These are phyloP conservation scores for Mitragyna speciosa DNA, from an alignment of 257 asterid species.

Conservation along the genomic window DNA sequence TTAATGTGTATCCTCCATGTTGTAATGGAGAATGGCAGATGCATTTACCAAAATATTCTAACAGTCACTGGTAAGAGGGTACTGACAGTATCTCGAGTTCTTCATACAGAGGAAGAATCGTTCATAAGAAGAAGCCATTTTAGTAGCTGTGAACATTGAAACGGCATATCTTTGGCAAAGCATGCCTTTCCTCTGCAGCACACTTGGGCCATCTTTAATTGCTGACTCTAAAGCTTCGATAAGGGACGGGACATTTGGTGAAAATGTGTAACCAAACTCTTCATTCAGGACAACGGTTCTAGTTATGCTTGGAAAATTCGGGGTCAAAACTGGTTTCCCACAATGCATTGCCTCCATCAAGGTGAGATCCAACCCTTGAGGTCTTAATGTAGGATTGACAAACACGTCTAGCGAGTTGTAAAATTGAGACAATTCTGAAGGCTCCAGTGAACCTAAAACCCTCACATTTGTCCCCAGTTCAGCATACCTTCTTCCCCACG, in stretches of 20 bases:
- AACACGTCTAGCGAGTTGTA: constrained; percentile 26
- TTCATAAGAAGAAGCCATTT: constrained; percentile 27
- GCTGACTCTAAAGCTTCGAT: constrained; percentile 20
- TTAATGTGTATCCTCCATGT: too few species aligned
- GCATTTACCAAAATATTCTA: neutral
- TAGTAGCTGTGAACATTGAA: constrained; percentile 21
- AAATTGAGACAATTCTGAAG: constrained; percentile 21
- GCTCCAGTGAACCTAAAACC: constrained; percentile 23
- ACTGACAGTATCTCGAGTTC: neutral
- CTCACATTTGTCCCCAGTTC: constrained; percentile 19
- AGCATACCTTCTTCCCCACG: constrained; percentile 21
- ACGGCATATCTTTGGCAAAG: constrained; percentile 21
- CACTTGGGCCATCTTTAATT: constrained; percentile 14
- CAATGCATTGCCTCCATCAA: constrained; percentile 32
- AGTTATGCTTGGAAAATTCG: constrained; percentile 28
- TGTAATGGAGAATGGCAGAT: neutral
- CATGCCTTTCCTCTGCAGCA: constrained; percentile 23
- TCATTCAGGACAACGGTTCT: constrained; percentile 20
- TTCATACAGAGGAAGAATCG: constrained; percentile 23
- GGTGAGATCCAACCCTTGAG: constrained; percentile 34
- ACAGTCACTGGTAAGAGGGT: constrained; percentile 10
- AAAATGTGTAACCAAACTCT: constrained; percentile 28
- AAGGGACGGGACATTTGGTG: constrained; percentile 22
- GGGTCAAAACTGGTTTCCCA: constrained; percentile 22
- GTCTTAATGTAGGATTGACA: constrained; percentile 31